Evolutionary conservation across 2,329 filamentous ascomycete species (phyloP).

Genomic region (Fusarium oligoseptatum): DNA sequence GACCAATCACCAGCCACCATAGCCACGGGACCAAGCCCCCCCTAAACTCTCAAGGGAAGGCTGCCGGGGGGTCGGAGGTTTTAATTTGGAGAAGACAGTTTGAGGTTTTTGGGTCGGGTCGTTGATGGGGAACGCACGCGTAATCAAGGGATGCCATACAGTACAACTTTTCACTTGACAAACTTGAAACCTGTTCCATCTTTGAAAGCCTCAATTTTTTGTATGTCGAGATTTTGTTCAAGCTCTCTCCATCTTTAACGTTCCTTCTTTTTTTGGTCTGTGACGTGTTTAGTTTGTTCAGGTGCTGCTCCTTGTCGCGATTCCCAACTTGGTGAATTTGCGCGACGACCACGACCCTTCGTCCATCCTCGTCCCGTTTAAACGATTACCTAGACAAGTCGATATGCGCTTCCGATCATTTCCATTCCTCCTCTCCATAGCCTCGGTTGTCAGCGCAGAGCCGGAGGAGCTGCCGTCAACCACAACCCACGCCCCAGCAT

Average conservation of each 20-base stretch:
- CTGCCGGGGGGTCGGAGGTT: background rate
- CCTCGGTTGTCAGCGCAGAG: constrained; percentile 50
- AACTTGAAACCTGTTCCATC: constrained; percentile 3
- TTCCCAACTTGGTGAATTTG: constrained; percentile 14
- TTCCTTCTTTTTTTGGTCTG: constrained; percentile 10
- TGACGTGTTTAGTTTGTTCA: constrained; percentile 22
- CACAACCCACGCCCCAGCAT: constrained; percentile 61
- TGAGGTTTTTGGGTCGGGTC: constrained; percentile 26
- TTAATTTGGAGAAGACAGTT: constrained; percentile 39
- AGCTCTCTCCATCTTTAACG: constrained; percentile 3
- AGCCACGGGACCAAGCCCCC: constrained; percentile 24
- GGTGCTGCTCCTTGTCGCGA: constrained; percentile 11
- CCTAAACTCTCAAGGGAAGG: constrained; percentile 9
- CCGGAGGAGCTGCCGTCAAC: constrained; percentile 54
- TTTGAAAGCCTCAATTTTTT: background rate
- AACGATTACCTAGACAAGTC: background rate
- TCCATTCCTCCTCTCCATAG: constrained; percentile 53
- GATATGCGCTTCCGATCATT: constrained; percentile 47
- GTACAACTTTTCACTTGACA: background rate
- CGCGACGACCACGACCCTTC: constrained; percentile 8
- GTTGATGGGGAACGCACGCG: constrained; percentile 26
- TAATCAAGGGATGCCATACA: constrained; percentile 34
- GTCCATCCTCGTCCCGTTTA: constrained; percentile 13
- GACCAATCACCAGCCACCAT: constrained; percentile 26
- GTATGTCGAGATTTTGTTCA: background rate